phyloP scores from a whole-genome alignment of 2,329 filamentous ascomycete genomes.

The Coniochaeta sp. region DNA sequence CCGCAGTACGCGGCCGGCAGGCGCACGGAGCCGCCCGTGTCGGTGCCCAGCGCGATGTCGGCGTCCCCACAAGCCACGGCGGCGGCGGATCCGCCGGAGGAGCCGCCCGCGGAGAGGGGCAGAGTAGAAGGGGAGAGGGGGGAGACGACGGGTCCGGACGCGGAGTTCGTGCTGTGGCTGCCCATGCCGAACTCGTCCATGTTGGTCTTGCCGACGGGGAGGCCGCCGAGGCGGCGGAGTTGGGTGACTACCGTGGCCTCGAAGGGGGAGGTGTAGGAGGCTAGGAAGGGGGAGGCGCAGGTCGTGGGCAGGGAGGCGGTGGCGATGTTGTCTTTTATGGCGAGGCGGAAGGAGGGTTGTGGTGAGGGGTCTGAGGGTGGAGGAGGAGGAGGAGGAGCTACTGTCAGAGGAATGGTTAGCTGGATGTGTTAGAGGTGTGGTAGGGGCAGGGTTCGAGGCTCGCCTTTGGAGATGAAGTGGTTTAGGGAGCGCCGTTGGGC shows the following conservation, averaged over 20 bases:
- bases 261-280: constrained; percentile 66
- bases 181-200: constrained; percentile 61
- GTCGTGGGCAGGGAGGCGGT: constrained; percentile 63
- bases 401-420: not conserved
- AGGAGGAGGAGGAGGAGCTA: not conserved
- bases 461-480: constrained; percentile 16
- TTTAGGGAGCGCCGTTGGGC: constrained; percentile 8
- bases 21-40: constrained; percentile 85
- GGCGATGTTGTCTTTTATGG: constrained; percentile 73
- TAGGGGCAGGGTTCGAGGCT: not conserved
- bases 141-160: not conserved
- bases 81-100: constrained; percentile 88
- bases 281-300: constrained; percentile 71
- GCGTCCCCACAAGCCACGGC: constrained; percentile 60
- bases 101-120: constrained; percentile 65
- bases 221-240: constrained; percentile 55
- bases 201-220: constrained; percentile 74
- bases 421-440: not conserved
- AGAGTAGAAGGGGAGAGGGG: not conserved
- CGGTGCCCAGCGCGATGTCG: constrained; percentile 72
- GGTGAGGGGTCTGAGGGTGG: not conserved
- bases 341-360: constrained; percentile 40
- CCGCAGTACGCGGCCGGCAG: constrained; percentile 84
- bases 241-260: constrained; percentile 72
- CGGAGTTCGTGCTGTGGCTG: constrained; percentile 18